These are phyloP conservation scores for Thecaphora thlaspeos DNA, from an alignment of 1,284 basidiomycete genomes.

Conservation along the genomic window DNA sequence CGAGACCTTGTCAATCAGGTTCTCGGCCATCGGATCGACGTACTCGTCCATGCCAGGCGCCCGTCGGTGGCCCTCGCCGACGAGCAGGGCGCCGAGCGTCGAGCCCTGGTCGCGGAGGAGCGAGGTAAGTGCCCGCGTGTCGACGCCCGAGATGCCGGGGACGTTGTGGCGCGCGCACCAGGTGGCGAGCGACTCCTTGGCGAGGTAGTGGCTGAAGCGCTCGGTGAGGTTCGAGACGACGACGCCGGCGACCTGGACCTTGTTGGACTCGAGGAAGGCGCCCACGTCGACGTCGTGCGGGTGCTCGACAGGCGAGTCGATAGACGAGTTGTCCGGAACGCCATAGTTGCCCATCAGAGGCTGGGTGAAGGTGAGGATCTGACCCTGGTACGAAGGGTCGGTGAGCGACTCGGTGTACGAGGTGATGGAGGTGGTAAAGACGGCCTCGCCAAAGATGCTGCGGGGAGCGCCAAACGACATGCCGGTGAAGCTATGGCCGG, in stretches of 20 bases:
- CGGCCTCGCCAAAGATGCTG: constrained; percentile 92
- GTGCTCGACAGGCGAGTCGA: constrained; percentile 60
- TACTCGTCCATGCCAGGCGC: constrained; percentile 61
- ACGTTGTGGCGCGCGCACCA: constrained; percentile 91
- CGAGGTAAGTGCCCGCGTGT: constrained; percentile 92
- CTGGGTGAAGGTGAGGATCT: constrained; percentile 96
- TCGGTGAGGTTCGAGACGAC: constrained; percentile 93
- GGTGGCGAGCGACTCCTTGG: constrained; percentile 85
- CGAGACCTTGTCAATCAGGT: constrained; percentile 89
- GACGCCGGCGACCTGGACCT: constrained; percentile 87
- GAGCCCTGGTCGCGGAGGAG: constrained; percentile 95
- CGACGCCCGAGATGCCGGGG: constrained; percentile 92
- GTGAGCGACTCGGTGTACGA: constrained; percentile 99
- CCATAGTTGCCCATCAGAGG: constrained; percentile 99
- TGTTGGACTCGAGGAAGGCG: constrained; percentile 73
- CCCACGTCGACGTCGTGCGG: constrained; percentile 63
- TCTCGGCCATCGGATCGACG: constrained; percentile 85
- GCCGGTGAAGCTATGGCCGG: constrained; percentile 86
- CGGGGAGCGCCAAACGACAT: constrained; percentile 83
- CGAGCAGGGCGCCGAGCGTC: constrained; percentile 84
- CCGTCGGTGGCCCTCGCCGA: constrained; percentile 72
- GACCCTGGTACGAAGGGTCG: constrained; percentile 95
- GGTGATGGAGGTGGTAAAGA: constrained; percentile 98
- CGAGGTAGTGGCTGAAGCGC: constrained; percentile 89
- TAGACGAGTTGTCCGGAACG: constrained; percentile 72